Evolutionary conservation across 2,329 filamentous ascomycete genomes (phyloP), one percentile per base, ranked within the genome.

Genomic region (Metarhizium humberi): DNA sequence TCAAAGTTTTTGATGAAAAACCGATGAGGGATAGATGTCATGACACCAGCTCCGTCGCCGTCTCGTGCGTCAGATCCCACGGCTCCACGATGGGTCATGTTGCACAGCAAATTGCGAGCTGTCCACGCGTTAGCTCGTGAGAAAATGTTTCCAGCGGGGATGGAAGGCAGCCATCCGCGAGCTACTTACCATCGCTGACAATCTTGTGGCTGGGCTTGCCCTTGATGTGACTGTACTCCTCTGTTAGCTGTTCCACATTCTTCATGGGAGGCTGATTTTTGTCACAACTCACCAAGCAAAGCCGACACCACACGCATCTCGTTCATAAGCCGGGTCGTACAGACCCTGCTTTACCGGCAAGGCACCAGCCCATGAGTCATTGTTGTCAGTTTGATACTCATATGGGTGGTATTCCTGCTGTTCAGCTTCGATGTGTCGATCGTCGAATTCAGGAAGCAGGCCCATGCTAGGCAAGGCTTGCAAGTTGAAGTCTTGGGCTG

Each of bases 1-100:
- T 90, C 91, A 73, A 97, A 97, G 73, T 97, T 95, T 81, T 97
- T 99, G 70, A 96, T 79, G 73, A 99, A 97, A 79, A 99, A 97
- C 74, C 87, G 91, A 79, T 97, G 92, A 57, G 94, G 94, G 67
- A 99, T 96, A 58, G 92, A 96, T 63, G 92, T 97, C 94, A 99
- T 99, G 69, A 97, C 92, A 82, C 94, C 94, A 66, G 94, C 94
- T 72, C 94, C 94, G 71, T 99, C 94, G 71, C 94, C 94, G 71
- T 99, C 94, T 79, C 94, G 88, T 68, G 91, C 91, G 78, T 99
- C 94, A 58, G 94, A 97, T 64, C 94, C 94, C 65, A 97, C 92
- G 61, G 94, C 94, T 79, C 94, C 94, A 72, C 94, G 88, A 79
- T 99, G 94, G 80, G 94, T 97, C 94, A 99, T 99, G 82, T 99